Base-by-base conservation (phyloP, 805 yeast genomes). In the Yamadazyma ubonensis region DNA sequence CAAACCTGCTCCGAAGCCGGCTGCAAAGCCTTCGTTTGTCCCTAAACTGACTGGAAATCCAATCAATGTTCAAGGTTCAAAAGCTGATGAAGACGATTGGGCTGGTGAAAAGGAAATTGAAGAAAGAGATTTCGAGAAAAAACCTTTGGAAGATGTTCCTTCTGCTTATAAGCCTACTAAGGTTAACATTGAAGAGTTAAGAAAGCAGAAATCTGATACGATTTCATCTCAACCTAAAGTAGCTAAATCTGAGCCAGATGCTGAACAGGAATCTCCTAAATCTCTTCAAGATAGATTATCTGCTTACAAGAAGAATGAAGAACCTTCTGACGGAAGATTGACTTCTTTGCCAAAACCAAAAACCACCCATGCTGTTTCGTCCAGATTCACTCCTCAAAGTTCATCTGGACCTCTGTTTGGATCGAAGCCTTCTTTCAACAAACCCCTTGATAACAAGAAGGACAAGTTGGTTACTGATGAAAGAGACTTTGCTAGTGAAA, bases 121-220 rank as follows among this genome's bases (percentile, higher is more conserved):
- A 53, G 80, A 70, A 42, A 65, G 82, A 52, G 82, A 78, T 49
- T 75, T 77, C 48, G 47, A 59, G 7, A 52, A 70, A 43, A 65
- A 69, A 38, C 82, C 82, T 12, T 64, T 78, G 46, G 70, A 73
- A 44, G 67, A 67, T 41, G 71, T 73, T 12, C 78, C 83, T 17
- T 70, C 83, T 14, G 76, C 86, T n/a, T 80, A 81, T 58, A 74
- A 72, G 54, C 86, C 85, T 11, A 75, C 83, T 25, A 78, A 78
- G 53, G 86, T 80, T 29, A 74, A 81, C 51, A 74, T 79, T 41
- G 69, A 67, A 11, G 71, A 74, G 29, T 65, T 80, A 58, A 71
- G 81, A 60, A 70, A 64, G 38, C 75, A 71, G 41, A 65, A 67
- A 50, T 64, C 71, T 17, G 72, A 71, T 47, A 68, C 75, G 10